These are phyloP conservation scores for Oxytropis ochrocephala DNA, from an alignment of 306 rosid species.

Conservation along the genomic window DNA sequence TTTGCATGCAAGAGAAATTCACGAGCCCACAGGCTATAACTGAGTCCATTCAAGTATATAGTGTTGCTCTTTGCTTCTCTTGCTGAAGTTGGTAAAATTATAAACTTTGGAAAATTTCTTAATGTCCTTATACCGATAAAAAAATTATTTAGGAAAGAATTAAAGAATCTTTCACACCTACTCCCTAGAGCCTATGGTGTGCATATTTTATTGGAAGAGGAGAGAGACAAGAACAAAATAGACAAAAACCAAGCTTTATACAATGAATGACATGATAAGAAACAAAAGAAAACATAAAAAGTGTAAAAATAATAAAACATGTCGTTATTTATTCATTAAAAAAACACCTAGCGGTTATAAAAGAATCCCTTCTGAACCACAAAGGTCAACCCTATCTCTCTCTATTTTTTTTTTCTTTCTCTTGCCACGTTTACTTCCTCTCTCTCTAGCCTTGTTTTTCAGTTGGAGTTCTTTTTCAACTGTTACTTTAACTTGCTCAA, in stretches of 20 bases:
- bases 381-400: constrained; percentile 49
- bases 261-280: too few relatives aligned
- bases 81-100: too few relatives aligned
- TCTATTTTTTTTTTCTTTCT: neutral
- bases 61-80: too few relatives aligned
- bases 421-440: neutral
- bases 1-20: too few relatives aligned
- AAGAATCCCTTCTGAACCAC: constrained; percentile 23
- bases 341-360: neutral
- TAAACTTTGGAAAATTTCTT: neutral
- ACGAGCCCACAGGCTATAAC: too few relatives aligned
- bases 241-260: too few relatives aligned
- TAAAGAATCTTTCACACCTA: neutral
- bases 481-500: constrained; percentile 45
- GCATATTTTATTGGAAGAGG: neutral
- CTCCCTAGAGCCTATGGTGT: neutral
- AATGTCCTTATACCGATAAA: neutral
- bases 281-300: too few relatives aligned
- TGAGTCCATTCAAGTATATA: too few relatives aligned
- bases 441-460: constrained; percentile 28
- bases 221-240: neutral
- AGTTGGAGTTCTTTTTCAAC: constrained; percentile 43
- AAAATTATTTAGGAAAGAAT: neutral
- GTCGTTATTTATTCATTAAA: neutral
- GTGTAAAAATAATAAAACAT: too few relatives aligned